Conservation (phyloP, 257 asterid species). For the Handroanthus guayacan region DNA sequence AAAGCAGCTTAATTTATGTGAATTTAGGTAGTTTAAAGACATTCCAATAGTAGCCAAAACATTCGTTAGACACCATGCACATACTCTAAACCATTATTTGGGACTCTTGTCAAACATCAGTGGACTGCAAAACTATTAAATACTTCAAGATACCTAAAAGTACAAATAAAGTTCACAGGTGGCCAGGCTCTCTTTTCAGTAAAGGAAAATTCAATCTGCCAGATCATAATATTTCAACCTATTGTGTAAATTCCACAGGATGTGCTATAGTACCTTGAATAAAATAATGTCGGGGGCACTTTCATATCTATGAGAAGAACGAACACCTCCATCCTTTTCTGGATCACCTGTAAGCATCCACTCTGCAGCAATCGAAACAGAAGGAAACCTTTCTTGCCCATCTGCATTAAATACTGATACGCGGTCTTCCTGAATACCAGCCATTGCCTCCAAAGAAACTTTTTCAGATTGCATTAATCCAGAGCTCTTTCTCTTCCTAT, state of each 20-base stretch:
- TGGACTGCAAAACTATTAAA: slow-evolving; percentile 9
- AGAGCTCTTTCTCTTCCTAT: slow-evolving; percentile 93
- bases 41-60: slow-evolving; percentile 4
- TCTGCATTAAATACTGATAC: slow-evolving; percentile 70
- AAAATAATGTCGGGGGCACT: slow-evolving; percentile 93
- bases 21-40: slow-evolving; percentile 13
- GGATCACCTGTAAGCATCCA: slow-evolving; percentile 97
- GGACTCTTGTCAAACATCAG: background rate
- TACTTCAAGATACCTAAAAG: slow-evolving; percentile 13
- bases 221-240: slow-evolving; percentile 20
- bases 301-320: slow-evolving; percentile 91
- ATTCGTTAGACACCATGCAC: background rate
- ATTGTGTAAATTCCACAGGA: slow-evolving; percentile 6
- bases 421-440: slow-evolving; percentile 94
- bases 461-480: slow-evolving; percentile 84
- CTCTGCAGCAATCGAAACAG: slow-evolving; percentile 87
- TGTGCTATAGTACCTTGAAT: slow-evolving; percentile 72
- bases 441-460: slow-evolving; percentile 90
- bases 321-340: slow-evolving; percentile 86
- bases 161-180: slow-evolving; percentile 4
- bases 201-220: slow-evolving; percentile 25
- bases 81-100: background rate
- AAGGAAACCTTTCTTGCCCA: slow-evolving; percentile 95
- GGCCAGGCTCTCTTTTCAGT: slow-evolving; percentile 12
- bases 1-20: background rate